A percentile compares a stretch with the other conserved stretches of the same genome.
These are phyloP conservation scores for Paecilomyces dactylethromorphus DNA, from an alignment of 2,329 filamentous ascomycete genomes.

Conservation along the genomic window DNA sequence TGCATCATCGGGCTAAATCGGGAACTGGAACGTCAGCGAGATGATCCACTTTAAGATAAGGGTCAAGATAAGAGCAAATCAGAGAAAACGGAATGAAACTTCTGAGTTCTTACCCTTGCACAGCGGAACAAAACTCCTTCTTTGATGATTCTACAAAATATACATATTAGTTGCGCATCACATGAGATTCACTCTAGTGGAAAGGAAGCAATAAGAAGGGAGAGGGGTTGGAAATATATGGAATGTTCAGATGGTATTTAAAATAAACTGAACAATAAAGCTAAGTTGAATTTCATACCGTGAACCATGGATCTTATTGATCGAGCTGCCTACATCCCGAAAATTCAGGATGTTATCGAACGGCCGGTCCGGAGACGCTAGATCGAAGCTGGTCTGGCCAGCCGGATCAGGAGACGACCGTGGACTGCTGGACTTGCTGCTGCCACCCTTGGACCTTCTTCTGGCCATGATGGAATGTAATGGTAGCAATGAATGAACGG, in stretches of 20 bases:
- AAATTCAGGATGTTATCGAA: slow-evolving; percentile 65
- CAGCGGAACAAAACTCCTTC: slow-evolving; percentile 64
- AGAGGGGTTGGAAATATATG: background rate
- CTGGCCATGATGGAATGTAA: background rate
- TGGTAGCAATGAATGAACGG: background rate
- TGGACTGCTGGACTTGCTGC: slow-evolving; percentile 4
- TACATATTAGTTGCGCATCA: background rate
- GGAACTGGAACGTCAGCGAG: background rate
- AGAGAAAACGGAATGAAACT: background rate
- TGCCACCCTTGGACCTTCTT: background rate
- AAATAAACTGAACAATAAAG: background rate
- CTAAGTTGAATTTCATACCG: slow-evolving; percentile 38
- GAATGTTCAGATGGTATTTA: background rate
- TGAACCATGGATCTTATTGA: slow-evolving; percentile 54
- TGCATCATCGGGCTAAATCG: slow-evolving; percentile 56
- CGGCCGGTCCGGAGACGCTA: slow-evolving; percentile 25
- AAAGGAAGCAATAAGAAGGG: background rate
- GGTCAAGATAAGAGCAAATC: background rate
- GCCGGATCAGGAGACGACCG: slow-evolving; percentile 2
- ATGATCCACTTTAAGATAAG: background rate
- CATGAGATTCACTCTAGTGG: background rate
- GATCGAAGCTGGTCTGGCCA: slow-evolving; percentile 23
- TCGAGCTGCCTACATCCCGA: slow-evolving; percentile 64
- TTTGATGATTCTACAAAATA: slow-evolving; percentile 38
- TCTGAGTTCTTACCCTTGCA: slow-evolving; percentile 50